Evolutionary conservation across 2,329 filamentous ascomycete genomes (phyloP).

Genomic region (Cytospora piceae): DNA sequence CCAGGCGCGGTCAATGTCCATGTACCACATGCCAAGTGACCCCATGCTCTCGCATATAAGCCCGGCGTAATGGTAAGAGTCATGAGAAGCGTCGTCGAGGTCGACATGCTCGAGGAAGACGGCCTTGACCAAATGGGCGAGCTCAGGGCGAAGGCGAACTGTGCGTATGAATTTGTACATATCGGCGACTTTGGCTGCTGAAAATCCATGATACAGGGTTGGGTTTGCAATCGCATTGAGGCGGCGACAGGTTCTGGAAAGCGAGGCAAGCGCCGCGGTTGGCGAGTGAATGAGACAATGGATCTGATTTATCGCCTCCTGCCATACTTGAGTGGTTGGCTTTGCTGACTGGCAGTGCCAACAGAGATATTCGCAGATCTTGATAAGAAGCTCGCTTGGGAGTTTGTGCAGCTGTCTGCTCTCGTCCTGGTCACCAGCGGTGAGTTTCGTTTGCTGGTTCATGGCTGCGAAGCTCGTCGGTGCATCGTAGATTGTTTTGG

Average conservation of each 20-base stretch:
- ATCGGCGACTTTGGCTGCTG: not conserved
- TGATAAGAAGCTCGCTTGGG: not conserved
- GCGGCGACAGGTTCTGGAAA: not conserved
- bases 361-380: not conserved
- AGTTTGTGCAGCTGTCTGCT: not conserved
- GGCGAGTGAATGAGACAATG: not conserved
- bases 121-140: not conserved
- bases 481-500: not conserved
- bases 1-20: too few species aligned
- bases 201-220: not conserved
- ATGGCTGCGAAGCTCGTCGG: not conserved
- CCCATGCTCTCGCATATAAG: not conserved
- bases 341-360: constrained; percentile 2
- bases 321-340: not conserved
- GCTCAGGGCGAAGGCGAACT: not conserved
- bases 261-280: not conserved
- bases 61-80: not conserved
- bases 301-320: not conserved
- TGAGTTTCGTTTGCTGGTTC: not conserved
- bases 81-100: not conserved
- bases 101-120: not conserved
- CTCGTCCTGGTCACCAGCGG: not conserved
- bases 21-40: too few species aligned
- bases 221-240: not conserved
- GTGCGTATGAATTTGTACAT: not conserved